A percentile compares a stretch with the other conserved stretches of the same genome.
Conservation (phyloP, 768 basidiomycete species). For the Pisolithus microcarpus region DNA sequence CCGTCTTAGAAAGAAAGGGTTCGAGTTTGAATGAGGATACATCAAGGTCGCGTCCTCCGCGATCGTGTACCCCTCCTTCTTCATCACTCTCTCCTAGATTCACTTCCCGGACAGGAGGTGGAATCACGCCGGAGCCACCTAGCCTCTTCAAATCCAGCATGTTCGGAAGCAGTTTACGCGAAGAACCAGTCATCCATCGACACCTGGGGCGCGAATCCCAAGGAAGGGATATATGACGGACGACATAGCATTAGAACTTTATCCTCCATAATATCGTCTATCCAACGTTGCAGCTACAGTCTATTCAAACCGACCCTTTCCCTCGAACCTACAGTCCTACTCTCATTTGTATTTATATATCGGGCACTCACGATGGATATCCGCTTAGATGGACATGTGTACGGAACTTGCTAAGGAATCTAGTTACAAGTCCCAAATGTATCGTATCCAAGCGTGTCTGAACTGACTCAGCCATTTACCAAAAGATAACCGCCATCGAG, state of each 20-base stretch:
- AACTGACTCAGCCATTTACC: neutral
- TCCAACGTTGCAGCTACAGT: too few species aligned
- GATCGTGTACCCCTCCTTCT: conserved; percentile 17
- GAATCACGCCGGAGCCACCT: conserved; percentile 13
- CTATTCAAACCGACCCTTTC: neutral
- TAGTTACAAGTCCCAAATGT: too few species aligned
- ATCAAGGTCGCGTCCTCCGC: conserved; percentile 15
- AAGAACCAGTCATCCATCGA: conserved; percentile 18
- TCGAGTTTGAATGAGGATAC: conserved; percentile 6
- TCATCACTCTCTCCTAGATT: conserved; percentile 27
- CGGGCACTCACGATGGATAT: neutral
- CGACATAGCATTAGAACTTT: neutral
- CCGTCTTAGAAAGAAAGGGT: neutral
- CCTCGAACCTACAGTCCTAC: neutral
- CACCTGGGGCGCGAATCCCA: conserved; percentile 21
- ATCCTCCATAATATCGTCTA: neutral
- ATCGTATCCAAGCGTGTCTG: too few species aligned
- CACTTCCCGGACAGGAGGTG: conserved; percentile 29
- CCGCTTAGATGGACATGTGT: neutral
- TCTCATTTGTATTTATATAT: neutral
- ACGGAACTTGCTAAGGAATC: neutral
- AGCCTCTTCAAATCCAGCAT: neutral
- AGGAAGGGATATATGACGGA: conserved; percentile 18
- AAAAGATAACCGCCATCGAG: neutral
- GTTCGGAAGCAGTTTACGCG: conserved; percentile 6